These are phyloP conservation scores for Boechera divaricarpa DNA, from an alignment of 345 rosid genomes.

Conservation along the genomic window DNA sequence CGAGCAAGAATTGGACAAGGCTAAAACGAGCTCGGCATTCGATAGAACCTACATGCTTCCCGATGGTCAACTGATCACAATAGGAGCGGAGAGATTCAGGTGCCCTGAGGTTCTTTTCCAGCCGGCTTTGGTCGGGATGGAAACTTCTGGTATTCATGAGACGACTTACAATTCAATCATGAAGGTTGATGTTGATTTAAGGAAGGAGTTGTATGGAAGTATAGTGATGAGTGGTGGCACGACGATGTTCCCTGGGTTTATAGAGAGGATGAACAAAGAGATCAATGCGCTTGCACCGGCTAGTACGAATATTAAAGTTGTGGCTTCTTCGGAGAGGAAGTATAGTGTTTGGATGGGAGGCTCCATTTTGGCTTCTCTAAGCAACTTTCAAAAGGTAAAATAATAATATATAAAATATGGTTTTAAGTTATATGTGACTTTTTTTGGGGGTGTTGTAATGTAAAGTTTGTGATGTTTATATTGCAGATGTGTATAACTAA, in stretches of 20 bases:
- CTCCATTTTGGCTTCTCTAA: slow-evolving; percentile 46
- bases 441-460: not conserved
- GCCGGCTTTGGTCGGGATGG: slow-evolving; percentile 78
- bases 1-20: slow-evolving; percentile 67
- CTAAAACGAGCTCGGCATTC: slow-evolving; percentile 62
- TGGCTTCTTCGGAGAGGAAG: slow-evolving; percentile 19
- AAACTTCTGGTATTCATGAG: slow-evolving; percentile 63
- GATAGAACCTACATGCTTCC: slow-evolving; percentile 76
- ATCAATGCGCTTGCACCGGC: slow-evolving; percentile 63
- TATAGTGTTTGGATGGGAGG: slow-evolving; percentile 37
- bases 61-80: slow-evolving; percentile 71
- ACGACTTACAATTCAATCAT: slow-evolving; percentile 65
- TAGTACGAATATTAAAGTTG: slow-evolving; percentile 15
- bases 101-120: slow-evolving; percentile 84
- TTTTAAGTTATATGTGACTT: not conserved
- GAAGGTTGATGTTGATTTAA: slow-evolving; percentile 70
- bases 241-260: slow-evolving; percentile 75
- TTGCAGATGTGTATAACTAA: slow-evolving; percentile 10
- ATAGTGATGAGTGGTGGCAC: slow-evolving; percentile 65
- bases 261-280: slow-evolving; percentile 82
- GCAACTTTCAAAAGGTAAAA: slow-evolving; percentile 71
- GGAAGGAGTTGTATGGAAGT: slow-evolving; percentile 64
- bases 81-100: slow-evolving; percentile 75
- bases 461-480: slow-evolving; percentile 18
- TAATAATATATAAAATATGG: not conserved